These are phyloP conservation scores for Persicaria maculosa DNA, from an alignment of 148 eudicot genomes.

Conservation along the genomic window DNA sequence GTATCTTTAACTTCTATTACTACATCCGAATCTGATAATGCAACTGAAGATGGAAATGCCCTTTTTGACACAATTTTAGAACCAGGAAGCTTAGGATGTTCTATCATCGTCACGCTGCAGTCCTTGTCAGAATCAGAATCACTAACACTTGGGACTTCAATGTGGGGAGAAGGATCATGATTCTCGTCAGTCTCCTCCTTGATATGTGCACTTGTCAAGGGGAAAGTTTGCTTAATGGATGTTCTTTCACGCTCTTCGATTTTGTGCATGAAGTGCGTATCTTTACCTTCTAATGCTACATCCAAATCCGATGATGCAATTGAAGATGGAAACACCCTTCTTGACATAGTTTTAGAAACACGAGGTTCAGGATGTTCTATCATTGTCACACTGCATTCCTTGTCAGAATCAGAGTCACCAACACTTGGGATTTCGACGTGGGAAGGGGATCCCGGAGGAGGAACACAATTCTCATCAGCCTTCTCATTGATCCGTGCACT, in stretches of 20 bases:
- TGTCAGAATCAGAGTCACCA: not conserved
- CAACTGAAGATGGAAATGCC: not conserved
- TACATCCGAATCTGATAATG: not conserved
- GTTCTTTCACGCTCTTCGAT: not conserved
- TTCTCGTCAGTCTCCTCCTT: slow-evolving; percentile 18
- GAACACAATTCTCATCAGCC: slow-evolving; percentile 14
- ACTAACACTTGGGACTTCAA: not conserved
- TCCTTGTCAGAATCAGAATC: not conserved
- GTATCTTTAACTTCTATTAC: not conserved
- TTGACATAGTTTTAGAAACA: not conserved
- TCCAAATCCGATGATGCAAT: not conserved
- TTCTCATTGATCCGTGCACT: slow-evolving; percentile 14
- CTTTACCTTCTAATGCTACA: not conserved
- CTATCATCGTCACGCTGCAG: not conserved
- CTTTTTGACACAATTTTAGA: not conserved
- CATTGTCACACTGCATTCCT: not conserved
- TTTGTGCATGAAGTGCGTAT: not conserved
- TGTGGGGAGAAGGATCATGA: slow-evolving; percentile 2
- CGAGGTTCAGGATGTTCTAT: not conserved
- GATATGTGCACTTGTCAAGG: not conserved
- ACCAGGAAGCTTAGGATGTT: not conserved
- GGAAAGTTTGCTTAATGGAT: not conserved
- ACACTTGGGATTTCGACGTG: not conserved
- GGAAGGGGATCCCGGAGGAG: slow-evolving; percentile 7
- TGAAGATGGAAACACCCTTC: not conserved